These are phyloP conservation scores for Castanea mollissima DNA, from an alignment of 306 rosid genomes.

Conservation along the genomic window DNA sequence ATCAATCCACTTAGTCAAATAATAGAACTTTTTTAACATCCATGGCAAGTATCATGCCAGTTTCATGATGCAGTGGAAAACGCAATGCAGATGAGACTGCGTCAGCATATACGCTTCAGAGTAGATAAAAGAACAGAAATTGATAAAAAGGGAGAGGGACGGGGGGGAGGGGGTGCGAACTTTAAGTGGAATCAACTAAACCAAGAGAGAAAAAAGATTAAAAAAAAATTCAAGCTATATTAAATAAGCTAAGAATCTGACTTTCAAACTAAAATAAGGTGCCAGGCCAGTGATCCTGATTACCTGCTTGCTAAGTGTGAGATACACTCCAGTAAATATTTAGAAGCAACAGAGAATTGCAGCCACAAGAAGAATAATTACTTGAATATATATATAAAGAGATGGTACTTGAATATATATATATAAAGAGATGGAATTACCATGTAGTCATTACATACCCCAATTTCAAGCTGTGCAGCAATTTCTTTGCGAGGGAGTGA, in stretches of 20 bases:
- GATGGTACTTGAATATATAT: too few species aligned
- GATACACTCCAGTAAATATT: background rate
- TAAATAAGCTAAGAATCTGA: background rate
- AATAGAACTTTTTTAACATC: too few species aligned
- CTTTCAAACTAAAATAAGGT: background rate
- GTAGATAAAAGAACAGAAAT: background rate
- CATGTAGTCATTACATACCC: background rate
- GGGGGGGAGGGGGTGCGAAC: background rate
- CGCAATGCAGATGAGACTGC: too few species aligned
- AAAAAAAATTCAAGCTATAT: background rate
- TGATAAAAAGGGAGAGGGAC: too few species aligned
- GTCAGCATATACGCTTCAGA: too few species aligned
- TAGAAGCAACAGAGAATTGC: background rate
- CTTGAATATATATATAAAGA: too few species aligned
- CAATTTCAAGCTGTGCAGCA: background rate
- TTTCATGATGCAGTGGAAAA: too few species aligned
- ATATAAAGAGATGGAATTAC: too few species aligned
- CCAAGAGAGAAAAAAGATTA: background rate
- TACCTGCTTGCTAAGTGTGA: background rate
- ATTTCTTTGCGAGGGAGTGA: background rate
- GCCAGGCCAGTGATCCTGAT: background rate
- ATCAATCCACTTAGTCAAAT: too few species aligned
- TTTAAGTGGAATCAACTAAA: background rate
- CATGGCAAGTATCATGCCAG: too few species aligned
- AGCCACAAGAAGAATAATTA: background rate